Percentiles rank a stretch among this genome's conserved stretches.
These are phyloP conservation scores for Microstegium vimineum DNA, from an alignment of 176 grass and related monocot genomes.

Conservation along the genomic window DNA sequence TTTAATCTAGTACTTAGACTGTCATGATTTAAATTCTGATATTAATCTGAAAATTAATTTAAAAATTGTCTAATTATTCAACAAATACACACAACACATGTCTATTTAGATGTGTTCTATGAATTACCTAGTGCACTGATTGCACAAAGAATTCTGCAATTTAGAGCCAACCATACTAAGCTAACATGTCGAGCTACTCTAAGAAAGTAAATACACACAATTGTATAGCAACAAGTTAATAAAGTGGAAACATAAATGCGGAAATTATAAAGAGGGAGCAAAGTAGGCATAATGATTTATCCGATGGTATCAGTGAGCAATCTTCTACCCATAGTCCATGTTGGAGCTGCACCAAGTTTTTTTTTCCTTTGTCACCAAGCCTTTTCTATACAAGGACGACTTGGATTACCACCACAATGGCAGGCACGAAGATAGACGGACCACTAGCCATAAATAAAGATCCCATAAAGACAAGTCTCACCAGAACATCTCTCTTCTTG, in stretches of 20 bases:
- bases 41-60: too few species aligned
- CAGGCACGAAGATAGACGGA: background rate
- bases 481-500: background rate
- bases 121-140: too few species aligned
- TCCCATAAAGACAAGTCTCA: background rate
- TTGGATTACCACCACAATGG: background rate
- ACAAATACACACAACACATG: too few species aligned
- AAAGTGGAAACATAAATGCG: background rate
- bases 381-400: background rate
- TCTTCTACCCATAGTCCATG: background rate
- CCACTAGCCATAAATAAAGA: background rate
- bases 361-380: background rate
- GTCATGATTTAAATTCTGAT: too few species aligned
- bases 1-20: too few species aligned
- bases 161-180: too few species aligned
- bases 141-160: too few species aligned
- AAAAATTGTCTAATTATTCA: too few species aligned
- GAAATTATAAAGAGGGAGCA: background rate
- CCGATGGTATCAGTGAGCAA: background rate
- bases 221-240: too few species aligned
- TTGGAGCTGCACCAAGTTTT: background rate
- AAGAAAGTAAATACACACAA: too few species aligned
- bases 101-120: too few species aligned
- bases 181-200: too few species aligned
- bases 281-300: background rate